Evolutionary conservation across 1,139 yeast species (phyloP), one percentile per base, ranked within the genome.

Genomic region (Pichia sp.): DNA sequence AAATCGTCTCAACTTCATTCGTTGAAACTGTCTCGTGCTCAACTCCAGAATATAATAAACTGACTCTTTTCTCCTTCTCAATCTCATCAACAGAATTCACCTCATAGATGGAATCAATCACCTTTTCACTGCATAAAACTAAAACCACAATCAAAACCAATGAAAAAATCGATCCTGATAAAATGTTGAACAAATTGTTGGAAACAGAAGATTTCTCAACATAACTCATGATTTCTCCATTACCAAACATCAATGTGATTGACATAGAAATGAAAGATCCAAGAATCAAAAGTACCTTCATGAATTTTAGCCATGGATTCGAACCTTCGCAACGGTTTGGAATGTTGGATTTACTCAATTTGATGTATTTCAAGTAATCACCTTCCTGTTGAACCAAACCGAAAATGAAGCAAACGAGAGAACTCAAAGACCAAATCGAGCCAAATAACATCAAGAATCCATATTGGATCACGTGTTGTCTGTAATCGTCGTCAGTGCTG

Each of bases 391-490:
- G 73, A 41, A 75, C 48, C 5, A 72, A 43, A 54, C 82, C 77
- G 62, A 86, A 79, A 5, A 83, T 49, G 33, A 85, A 60, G 16
- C 82, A 78, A 32, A 83, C 71, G 4, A 85, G 54, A 4, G 97
- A 94, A 35, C 95, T 90, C 49, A 87, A 64, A 1, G 97, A 83
- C 95, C 97, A 94, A 27, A 87, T 86, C 2, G 95, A 84, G 1
- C 95, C 90, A 63, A 92, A 88, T 55, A 92, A 65, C 38, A 79
- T 73, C 47, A 90, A 68, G 63, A 79, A 88, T 27, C 98, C 98
- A 63, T 82, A 86, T 57, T 86, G 94, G n/a, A 84, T 62, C 11
- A 80, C 69, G 53, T 85, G 63, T 52, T 81, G 85, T 58, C 86
- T 76, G 60, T 79, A 82, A 55, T 85, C 95, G 38, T 74, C 82